A percentile compares a stretch with the other conserved stretches of the same genome.
Evolutionary conservation across 2,329 filamentous ascomycete species (phyloP).

Genomic region (Alternaria viburni): DNA sequence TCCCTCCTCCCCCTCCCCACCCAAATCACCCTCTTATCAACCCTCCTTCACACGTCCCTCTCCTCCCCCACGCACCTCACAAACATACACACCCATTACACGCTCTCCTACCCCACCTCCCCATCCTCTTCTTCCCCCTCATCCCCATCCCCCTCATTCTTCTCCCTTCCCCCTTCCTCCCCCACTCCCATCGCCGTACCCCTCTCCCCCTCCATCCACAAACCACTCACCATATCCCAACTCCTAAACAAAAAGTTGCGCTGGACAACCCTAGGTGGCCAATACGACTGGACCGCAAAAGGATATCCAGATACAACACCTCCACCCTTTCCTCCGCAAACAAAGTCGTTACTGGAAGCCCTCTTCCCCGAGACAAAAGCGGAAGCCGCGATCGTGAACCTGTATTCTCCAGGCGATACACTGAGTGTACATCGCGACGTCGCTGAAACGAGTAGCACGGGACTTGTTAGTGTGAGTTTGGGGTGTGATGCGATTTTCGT

Average conservation of each 20-base stretch:
- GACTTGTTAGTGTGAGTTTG: constrained; percentile 83
- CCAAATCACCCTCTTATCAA: constrained; percentile 73
- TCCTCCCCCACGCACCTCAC: constrained; percentile 77
- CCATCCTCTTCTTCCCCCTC: constrained; percentile 59
- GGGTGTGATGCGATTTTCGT: constrained; percentile 92
- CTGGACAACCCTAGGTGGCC: constrained; percentile 93
- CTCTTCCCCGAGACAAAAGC: constrained; percentile 80
- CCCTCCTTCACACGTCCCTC: constrained; percentile 79
- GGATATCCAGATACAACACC: constrained; percentile 73
- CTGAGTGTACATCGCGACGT: constrained; percentile 94
- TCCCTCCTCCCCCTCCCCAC: constrained; percentile 71
- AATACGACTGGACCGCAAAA: constrained; percentile 95
- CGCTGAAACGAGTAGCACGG: constrained; percentile 79
- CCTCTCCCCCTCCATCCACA: constrained; percentile 76
- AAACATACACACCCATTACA: constrained; percentile 86
- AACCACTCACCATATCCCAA: constrained; percentile 70
- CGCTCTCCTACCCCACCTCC: constrained; percentile 66
- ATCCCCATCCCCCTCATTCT: constrained; percentile 50
- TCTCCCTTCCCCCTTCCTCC: constrained; percentile 51
- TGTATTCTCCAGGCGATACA: constrained; percentile 89
- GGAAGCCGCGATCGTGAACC: constrained; percentile 91
- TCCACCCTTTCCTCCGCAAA: constrained; percentile 69
- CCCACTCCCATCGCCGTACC: constrained; percentile 54
- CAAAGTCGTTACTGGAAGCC: constrained; percentile 36
- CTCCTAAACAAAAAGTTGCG: constrained; percentile 81